Base-by-base conservation (phyloP, 257 asterid species). In the Sherardia arvensis region DNA sequence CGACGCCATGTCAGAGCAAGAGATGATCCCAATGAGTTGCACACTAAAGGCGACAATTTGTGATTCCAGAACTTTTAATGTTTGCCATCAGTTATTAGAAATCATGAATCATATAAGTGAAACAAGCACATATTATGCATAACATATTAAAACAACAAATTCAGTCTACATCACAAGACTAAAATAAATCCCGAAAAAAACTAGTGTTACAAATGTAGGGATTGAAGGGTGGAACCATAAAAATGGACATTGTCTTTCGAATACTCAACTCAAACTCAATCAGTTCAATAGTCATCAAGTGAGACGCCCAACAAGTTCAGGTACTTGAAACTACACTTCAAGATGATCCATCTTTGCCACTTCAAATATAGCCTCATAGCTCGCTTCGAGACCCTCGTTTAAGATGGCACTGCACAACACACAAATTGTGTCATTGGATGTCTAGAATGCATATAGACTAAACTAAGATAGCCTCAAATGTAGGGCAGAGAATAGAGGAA, bases 351-450 rank as follows among this genome's bases (percentile, higher is more conserved):
- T 49, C 56, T 21, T n/a, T 49, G 56, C 25, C 11, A 2, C 56
- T 49, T 10, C 56, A 49, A n/a, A 26, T 49, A 6, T 3, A 43
- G 51, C 51, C 51, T 43, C 51, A 15, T 14, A 14, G 47, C 51
- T 43, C 21, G 21, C 51, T 14, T 43, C 51, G 3, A 0, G 51
- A 18, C 56, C 56, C 54, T 17, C 12, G 20, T 18, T 70, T 32
- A 70, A 0, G 74, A 70, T 12, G 74, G 74, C 74, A 70, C 74
- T 70, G 74, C 61, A 70, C 2, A 64, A 70, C 1, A 57, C 38
- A 20, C 20, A 4, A 5, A 4, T 43, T 43, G 51, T 43, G 51
- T 43, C 4, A 43, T 4, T 17, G 17, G 7, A 4, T 14, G 20
- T 20, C 51, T 14, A 5, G 12, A 3, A 57, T 14, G 33, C 32